Evolutionary conservation across 2,329 filamentous ascomycete species (phyloP), one percentile per base, ranked within the genome.

Genomic region (Fusarium pseudonygamai): DNA sequence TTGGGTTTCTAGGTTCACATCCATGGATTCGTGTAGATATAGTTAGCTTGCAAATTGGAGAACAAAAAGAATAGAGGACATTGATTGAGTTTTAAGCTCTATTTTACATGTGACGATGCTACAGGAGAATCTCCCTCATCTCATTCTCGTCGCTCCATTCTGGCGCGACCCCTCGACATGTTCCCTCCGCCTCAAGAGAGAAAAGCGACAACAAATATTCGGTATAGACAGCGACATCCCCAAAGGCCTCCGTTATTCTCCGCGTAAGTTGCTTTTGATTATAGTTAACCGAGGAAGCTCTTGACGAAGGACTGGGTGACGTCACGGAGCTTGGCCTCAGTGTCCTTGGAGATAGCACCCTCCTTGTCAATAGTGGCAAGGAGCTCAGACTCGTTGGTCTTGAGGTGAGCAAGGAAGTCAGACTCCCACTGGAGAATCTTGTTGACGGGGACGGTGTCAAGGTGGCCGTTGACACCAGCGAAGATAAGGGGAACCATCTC

Each of bases 401-500:
- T 95, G 82, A 99, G 89, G 90, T 98, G 93, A 78, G 92, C 87
- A 74, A 98, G 89, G 92, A 97, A 97, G 87, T 98, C 96, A 81
- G 92, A 79, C 90, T 99, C 96, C 95, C 96, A 99, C 84, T 91
- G 85, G 75, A 96, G 91, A 79, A 99, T 93, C 93, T 96, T 97
- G 91, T 76, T 84, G 82, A 98, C 96, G 75, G 96, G 96, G 77
- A 99, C 89, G 79, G 75, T 83, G 88, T 99, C 96, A 78, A 99
- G 92, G 87, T 90, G 88, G 89, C 96, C 96, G 88, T 98, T 98
- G 88, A 99, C 94, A 97, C 96, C 96, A 78, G 96, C 96, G 87
- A 91, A 99, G 90, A 99, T 98, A 79, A 99, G 92, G 79, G 96
- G 96, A 89, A 99, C 96, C 96, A 98, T 98, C 90, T 99, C 96